phyloP scores from a whole-genome alignment of 768 basidiomycete species.

The Lentinula sp. region DNA sequence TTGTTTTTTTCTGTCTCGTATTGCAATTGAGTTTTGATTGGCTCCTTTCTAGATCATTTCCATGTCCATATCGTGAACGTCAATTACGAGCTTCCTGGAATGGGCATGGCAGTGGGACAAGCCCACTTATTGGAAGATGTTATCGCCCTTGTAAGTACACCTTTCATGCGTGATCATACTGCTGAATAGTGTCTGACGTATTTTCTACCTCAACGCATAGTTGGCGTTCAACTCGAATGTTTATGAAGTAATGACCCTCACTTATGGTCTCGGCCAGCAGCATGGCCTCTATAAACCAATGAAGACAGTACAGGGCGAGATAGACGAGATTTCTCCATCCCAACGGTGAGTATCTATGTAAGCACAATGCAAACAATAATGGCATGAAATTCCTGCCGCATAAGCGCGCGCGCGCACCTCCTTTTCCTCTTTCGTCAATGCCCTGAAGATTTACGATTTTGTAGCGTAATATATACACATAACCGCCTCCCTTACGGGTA shows the following conservation, averaged over 20 bases:
- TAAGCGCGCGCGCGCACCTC: background rate
- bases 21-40: background rate
- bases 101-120: conserved; percentile 82
- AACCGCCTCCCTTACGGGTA: background rate
- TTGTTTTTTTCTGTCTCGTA: conserved; percentile 19
- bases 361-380: background rate
- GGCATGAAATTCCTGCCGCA: background rate
- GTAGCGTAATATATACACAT: background rate
- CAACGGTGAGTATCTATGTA: background rate
- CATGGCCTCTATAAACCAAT: conserved; percentile 59
- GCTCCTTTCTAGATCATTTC: conserved; percentile 70
- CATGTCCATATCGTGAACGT: conserved; percentile 90
- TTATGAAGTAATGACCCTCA: conserved; percentile 67
- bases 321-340: background rate
- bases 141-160: conserved; percentile 65
- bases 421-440: background rate
- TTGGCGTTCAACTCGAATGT: conserved; percentile 58
- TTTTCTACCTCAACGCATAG: conserved; percentile 25
- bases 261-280: conserved; percentile 79
- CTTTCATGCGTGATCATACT: background rate
- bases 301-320: conserved; percentile 26
- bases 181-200: background rate
- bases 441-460: background rate
- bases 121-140: conserved; percentile 92
- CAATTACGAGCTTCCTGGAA: conserved; percentile 49